Conservation (phyloP, 2,329 filamentous ascomycete genomes). For the Juglanconis sp. region DNA sequence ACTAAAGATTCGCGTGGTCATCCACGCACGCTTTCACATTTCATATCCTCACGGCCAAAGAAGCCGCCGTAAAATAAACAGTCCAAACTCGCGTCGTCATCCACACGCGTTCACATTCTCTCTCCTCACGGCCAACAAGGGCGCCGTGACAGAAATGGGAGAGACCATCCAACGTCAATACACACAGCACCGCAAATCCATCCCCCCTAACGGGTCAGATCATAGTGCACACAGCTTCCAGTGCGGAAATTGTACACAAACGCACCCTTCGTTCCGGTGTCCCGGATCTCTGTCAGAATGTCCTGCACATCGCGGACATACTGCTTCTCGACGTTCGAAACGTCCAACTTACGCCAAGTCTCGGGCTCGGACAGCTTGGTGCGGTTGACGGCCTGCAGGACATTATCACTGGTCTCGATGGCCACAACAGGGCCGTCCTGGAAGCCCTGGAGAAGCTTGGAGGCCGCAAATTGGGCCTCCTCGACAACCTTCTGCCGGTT, state of each 20-base stretch:
- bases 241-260: slow-evolving; percentile 93
- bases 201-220: slow-evolving; percentile 45
- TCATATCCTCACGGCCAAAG: background rate
- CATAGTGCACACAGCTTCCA: slow-evolving; percentile 80
- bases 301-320: slow-evolving; percentile 83
- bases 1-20: background rate
- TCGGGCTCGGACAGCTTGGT: slow-evolving; percentile 78
- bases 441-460: slow-evolving; percentile 66
- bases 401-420: slow-evolving; percentile 81
- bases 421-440: slow-evolving; percentile 78
- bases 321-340: slow-evolving; percentile 72
- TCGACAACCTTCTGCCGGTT: slow-evolving; percentile 86
- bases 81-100: too few species aligned
- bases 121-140: too few species aligned
- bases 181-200: too few species aligned
- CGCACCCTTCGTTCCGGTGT: slow-evolving; percentile 61
- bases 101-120: too few species aligned
- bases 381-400: slow-evolving; percentile 71
- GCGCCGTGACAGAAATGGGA: too few species aligned
- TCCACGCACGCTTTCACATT: background rate
- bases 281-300: slow-evolving; percentile 63
- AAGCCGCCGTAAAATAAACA: too few species aligned
- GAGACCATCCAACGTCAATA: too few species aligned
- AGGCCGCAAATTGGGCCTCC: slow-evolving; percentile 60
- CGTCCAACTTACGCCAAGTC: slow-evolving; percentile 77